Base-by-base conservation (phyloP, 805 yeast genomes). In the Kregervanrija delftensis region DNA sequence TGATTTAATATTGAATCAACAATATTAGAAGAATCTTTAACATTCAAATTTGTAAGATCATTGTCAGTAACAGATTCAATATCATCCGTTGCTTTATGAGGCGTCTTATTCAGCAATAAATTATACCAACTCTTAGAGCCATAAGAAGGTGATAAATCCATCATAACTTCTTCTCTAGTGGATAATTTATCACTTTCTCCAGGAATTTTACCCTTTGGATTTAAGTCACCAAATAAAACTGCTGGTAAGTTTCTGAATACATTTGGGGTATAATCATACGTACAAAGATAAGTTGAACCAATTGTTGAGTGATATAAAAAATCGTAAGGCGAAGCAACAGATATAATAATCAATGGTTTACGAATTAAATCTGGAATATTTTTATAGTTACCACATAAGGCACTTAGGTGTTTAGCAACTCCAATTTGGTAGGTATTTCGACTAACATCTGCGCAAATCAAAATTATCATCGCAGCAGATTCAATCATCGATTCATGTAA, bases 241-340 rank as follows among this genome's bases (percentile, higher is more conserved):
- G 70, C 68, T 3, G 73, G 78, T 30, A 76, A 52, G 44, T 76
- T 70, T 30, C 69, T 65, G 37, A 79, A 60, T 2, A 74, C 81
- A 51, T 69, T 71, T 14, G 65, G 60, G 1, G 84, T 77, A 56
- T 77, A 79, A 58, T 79, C 85, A 54, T 74, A 79, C 42, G 80
- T 73, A 53, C 84, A 79, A 39, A 79, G 59, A 54, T 79, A 79
- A 1, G 79, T 71, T 40, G 78, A 71, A 1, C 79, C 80, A 30
- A 78, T 72, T 37, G 70, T 69, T 40, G 72, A 71, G 45, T 76
- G 77, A 45, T 76, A 73, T 40, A 75, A 73, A 54, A 79, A 74
- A 53, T 80, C 85, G 52, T 76, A 78, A 1, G 86, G 85, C 4
- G 81, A 73, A 46, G 78, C 73, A 0, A 81, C 79, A 4, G 83